Base-by-base conservation (phyloP, 768 basidiomycete genomes). In the Tricholoma terreum region DNA sequence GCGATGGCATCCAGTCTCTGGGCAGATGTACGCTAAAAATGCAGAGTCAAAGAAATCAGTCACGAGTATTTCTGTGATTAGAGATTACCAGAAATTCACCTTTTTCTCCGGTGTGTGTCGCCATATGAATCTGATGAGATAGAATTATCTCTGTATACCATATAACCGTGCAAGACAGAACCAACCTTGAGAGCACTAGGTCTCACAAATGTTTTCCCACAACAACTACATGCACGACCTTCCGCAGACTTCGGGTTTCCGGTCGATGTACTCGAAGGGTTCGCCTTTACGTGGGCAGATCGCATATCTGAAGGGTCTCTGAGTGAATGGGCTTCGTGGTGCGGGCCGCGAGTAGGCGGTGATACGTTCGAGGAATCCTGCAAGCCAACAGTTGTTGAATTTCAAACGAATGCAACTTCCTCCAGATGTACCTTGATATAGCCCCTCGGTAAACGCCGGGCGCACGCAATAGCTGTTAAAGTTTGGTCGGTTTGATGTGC, bases 1-100 rank as follows among this genome's bases (percentile, higher is more conserved):
- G 56, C 85, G 84, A 38, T 81, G 84, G 69, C 85, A 87, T 57
- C 84, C 82, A 58, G 82, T 80, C 60, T 78, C 80, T 30, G 85
- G 82, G 65, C 85, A 87, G 38, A 74, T 71, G 69, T 79, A 86
- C 5, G 85, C 85, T 86, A 69, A 55, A 56, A 56, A 21, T 24
- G 4, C 43, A 3, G 43, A 12, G 4, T 24, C 19, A 14, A 24
- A 45, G 40, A 17, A 46, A 14, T 46, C 22, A 46, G 45, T 24
- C 8, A 17, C 33, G 34, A 60, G 61, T 54, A 50, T 30, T 61
- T 27, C 60, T 34, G 38, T 56, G 27, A 52, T 22, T 21, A 55
- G 30, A 31, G 58, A 33, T 14, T 21, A 34, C 46, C 31, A 50
- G 24, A 51, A 38, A 52, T 58, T 58, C 60, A 63, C 61, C 64